Percentiles rank a stretch among this genome's conserved stretches.
Conservation (phyloP, 2,329 filamentous ascomycete genomes). For the Cyanodermella asteris region DNA sequence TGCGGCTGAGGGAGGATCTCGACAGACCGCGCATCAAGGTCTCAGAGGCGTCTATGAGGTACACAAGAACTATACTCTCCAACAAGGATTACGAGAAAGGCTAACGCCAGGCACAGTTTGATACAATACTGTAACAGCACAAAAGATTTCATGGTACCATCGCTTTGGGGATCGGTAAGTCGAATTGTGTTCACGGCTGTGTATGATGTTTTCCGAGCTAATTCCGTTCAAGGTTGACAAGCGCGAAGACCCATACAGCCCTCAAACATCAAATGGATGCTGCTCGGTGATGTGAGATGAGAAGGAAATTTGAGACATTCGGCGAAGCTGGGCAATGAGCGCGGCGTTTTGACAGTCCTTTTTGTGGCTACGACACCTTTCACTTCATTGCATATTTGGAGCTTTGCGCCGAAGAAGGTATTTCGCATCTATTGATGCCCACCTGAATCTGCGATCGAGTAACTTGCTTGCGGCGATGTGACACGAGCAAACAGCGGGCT, state of each 20-base stretch:
- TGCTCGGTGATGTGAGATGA: slow-evolving; percentile 69
- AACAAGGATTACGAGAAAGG: slow-evolving; percentile 3
- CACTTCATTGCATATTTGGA: no score
- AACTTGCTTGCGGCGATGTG: no score
- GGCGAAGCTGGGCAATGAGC: no score
- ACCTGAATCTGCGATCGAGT: no score
- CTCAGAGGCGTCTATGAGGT: slow-evolving; percentile 58
- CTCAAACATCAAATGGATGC: slow-evolving; percentile 70
- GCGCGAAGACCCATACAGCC: slow-evolving; percentile 94
- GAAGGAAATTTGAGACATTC: no score
- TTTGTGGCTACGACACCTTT: no score
- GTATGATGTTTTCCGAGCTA: slow-evolving; percentile 1
- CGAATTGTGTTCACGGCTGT: neutral
- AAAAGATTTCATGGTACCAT: slow-evolving; percentile 96
- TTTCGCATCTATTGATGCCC: no score
- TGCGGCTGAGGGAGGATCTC: slow-evolving; percentile 82
- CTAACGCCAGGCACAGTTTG: slow-evolving; percentile 47
- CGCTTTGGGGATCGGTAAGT: slow-evolving; percentile 67
- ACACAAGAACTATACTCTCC: slow-evolving; percentile 3
- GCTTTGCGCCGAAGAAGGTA: no score
- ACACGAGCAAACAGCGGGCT: no score
- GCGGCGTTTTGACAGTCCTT: no score
- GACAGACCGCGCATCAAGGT: slow-evolving; percentile 90
- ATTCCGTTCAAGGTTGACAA: slow-evolving; percentile 45
- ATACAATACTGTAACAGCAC: slow-evolving; percentile 97